A percentile compares a stretch with the other conserved stretches of the same genome.
Evolutionary conservation across 495 filamentous ascomycete genomes (phyloP).

Genomic region (Aspergillus hancockii): DNA sequence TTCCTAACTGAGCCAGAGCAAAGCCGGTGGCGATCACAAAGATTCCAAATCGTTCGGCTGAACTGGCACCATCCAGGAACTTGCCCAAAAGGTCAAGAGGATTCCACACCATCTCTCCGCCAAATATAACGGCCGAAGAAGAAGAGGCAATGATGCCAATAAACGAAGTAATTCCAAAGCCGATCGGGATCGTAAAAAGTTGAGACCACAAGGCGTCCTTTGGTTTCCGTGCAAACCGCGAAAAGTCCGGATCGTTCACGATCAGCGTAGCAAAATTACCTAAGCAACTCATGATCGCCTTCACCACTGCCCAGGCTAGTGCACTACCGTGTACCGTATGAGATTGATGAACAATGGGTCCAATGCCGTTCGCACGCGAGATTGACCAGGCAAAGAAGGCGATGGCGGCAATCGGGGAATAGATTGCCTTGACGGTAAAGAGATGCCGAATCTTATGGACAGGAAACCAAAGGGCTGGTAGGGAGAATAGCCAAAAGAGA

Average conservation of each 20-base stretch:
- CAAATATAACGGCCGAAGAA: constrained; percentile 75
- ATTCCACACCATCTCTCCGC: constrained; percentile 78
- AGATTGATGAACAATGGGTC: constrained; percentile 78
- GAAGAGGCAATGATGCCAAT: constrained; percentile 94
- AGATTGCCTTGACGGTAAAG: constrained; percentile 87
- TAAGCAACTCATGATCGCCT: constrained; percentile 83
- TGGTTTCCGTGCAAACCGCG: constrained; percentile 81
- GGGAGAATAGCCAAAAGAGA: constrained; percentile 76
- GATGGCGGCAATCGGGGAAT: constrained; percentile 81
- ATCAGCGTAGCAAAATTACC: constrained; percentile 89
- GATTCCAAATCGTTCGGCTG: constrained; percentile 79
- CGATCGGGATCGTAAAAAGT: constrained; percentile 79
- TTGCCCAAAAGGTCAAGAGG: constrained; percentile 72
- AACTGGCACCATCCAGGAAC: constrained; percentile 75
- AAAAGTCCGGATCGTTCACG: constrained; percentile 83
- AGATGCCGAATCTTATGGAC: constrained; percentile 70
- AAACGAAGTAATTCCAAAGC: constrained; percentile 87
- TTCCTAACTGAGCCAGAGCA: constrained; percentile 83
- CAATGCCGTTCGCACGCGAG: constrained; percentile 77
- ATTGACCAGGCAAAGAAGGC: constrained; percentile 92
- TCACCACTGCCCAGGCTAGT: constrained; percentile 79
- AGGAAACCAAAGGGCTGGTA: constrained; percentile 81
- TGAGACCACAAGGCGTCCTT: constrained; percentile 88
- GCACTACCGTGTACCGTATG: constrained; percentile 63
- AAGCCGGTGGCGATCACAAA: constrained; percentile 86